phyloP scores from a whole-genome alignment of 805 yeast species.

The Wickerhamomyces bovis region DNA sequence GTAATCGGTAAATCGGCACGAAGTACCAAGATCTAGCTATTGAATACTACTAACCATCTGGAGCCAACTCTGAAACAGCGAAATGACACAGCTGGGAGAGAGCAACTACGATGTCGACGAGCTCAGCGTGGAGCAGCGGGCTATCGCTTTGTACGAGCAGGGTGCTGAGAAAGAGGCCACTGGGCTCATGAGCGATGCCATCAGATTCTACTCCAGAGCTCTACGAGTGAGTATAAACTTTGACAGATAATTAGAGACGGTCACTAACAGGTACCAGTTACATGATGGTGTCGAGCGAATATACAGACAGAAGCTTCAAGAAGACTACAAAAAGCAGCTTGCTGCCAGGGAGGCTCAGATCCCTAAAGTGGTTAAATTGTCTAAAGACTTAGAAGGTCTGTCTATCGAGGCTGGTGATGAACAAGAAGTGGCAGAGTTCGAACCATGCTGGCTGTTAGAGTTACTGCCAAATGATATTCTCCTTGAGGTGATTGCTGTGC shows the following conservation, averaged over 20 bases:
- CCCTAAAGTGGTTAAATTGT: slow-evolving; percentile 8
- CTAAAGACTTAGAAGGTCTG: slow-evolving; percentile 4
- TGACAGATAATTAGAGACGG: background rate
- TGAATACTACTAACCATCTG: too few species aligned
- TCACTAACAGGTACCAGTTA: slow-evolving; percentile 7
- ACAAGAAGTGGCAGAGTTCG: slow-evolving; percentile 8
- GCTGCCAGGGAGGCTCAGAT: slow-evolving; percentile 7
- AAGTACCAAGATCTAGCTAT: background rate
- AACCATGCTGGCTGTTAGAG: slow-evolving; percentile 37
- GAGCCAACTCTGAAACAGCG: background rate
- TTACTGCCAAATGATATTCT: slow-evolving; percentile 56
- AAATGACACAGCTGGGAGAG: background rate
- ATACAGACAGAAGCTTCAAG: slow-evolving; percentile 53
- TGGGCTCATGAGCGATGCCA: slow-evolving; percentile 82
- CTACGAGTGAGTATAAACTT: slow-evolving; percentile 37
- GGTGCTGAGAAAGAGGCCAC: slow-evolving; percentile 67
- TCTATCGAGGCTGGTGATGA: background rate
- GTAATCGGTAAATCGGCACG: background rate
- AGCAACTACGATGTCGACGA: slow-evolving; percentile 7
- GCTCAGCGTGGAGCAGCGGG: slow-evolving; percentile 27
- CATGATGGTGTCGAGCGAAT: slow-evolving; percentile 56
- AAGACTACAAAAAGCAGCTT: slow-evolving; percentile 30
- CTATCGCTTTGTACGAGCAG: slow-evolving; percentile 58
- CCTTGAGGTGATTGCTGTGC: slow-evolving; percentile 39
- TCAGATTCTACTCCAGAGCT: slow-evolving; percentile 65